Evolutionary conservation across 2,329 filamentous ascomycete species (phyloP).

Genomic region (Arthrocladium fulminans): DNA sequence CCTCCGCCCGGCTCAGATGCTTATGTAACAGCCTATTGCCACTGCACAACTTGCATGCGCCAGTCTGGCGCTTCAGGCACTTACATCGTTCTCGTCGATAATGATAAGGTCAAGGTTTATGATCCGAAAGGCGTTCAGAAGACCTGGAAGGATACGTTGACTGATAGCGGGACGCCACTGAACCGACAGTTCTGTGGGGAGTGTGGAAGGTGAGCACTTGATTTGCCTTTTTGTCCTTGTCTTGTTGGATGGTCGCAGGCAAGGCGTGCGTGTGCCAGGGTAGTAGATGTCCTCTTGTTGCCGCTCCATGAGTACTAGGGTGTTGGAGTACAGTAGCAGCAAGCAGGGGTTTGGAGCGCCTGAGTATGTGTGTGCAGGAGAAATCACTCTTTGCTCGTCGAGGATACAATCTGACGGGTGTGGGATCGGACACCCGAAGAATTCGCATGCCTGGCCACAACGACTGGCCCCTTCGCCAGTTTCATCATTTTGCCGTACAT

Average conservation of each 20-base stretch:
- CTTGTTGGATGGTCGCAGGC: background rate
- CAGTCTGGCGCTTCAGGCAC: constrained; percentile 13
- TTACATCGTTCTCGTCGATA: constrained; percentile 7
- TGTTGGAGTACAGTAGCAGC: too few species aligned
- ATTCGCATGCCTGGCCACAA: too few species aligned
- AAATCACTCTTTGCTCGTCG: too few species aligned
- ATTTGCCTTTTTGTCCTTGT: background rate
- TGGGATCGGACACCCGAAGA: too few species aligned
- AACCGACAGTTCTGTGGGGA: constrained; percentile 12
- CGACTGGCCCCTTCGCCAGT: too few species aligned
- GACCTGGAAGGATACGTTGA: constrained; percentile 11
- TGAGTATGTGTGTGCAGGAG: too few species aligned
- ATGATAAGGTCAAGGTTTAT: constrained; percentile 10
- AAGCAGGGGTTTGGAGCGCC: too few species aligned
- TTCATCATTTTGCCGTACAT: too few species aligned
- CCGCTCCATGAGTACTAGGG: too few species aligned
- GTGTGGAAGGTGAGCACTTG: constrained; percentile 13
- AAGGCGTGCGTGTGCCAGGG: background rate
- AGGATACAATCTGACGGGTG: too few species aligned
- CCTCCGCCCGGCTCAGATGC: background rate
- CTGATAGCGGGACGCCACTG: constrained; percentile 11
- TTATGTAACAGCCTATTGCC: constrained; percentile 8
- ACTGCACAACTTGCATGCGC: constrained; percentile 10
- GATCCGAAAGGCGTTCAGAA: constrained; percentile 8
- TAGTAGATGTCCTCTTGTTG: too few species aligned